Evolutionary conservation across 208 protist species (phyloP).

Genomic region (Angomonas deanei): DNA sequence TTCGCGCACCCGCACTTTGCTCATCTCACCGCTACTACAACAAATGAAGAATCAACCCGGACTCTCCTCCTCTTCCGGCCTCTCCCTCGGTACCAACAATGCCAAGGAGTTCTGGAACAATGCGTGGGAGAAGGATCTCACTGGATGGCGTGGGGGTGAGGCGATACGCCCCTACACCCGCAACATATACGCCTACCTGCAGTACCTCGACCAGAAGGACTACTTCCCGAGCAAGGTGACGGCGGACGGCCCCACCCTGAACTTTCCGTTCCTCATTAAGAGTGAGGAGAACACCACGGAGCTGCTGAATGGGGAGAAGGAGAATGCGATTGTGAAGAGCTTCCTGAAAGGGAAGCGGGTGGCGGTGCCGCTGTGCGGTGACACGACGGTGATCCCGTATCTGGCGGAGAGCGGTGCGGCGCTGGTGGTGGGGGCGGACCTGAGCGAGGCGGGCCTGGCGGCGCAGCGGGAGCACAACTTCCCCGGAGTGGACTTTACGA

Average conservation of each 20-base stretch:
- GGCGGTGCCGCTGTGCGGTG: conserved; percentile 54
- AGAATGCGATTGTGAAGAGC: conserved; percentile 23
- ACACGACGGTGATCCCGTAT: conserved; percentile 39
- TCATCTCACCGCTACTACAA: neutral
- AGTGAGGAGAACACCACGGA: neutral
- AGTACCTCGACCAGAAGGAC: neutral
- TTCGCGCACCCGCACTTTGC: neutral
- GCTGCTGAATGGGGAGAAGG: conserved; percentile 14
- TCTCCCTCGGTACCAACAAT: no score
- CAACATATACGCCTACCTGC: conserved; percentile 25
- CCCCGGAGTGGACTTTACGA: conserved; percentile 18
- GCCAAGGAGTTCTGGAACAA: conserved; percentile 36
- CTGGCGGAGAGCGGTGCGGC: conserved; percentile 27
- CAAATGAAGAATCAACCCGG: no score
- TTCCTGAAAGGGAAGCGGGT: conserved; percentile 36
- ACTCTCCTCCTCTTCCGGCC: no score
- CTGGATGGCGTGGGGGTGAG: conserved; percentile 31
- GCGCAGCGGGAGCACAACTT: conserved; percentile 31
- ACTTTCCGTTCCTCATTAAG: neutral
- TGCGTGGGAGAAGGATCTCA: conserved; percentile 32
- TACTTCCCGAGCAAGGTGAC: neutral
- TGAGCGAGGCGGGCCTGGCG: conserved; percentile 22
- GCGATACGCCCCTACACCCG: conserved; percentile 29
- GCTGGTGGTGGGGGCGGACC: conserved; percentile 33
- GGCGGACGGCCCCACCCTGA: neutral